Percentiles rank a stretch among this genome's conserved stretches.
Evolutionary conservation across 1,284 basidiomycete genomes (phyloP).

Genomic region (Microbotryum silenes-acaulis): DNA sequence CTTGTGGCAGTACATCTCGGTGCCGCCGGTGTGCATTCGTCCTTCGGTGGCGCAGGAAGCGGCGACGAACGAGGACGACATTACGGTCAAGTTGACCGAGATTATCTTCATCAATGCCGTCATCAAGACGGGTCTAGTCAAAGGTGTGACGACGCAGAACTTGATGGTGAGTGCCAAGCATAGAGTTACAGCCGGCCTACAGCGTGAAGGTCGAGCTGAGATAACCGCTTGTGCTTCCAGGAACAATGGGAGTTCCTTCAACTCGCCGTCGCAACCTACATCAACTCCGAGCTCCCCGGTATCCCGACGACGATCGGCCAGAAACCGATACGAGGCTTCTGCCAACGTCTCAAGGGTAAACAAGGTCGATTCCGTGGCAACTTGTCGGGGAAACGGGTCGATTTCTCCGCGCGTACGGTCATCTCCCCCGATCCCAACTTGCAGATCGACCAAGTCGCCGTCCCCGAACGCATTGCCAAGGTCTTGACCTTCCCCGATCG

Average conservation of each 20-base stretch:
- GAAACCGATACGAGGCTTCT: conserved; percentile 93
- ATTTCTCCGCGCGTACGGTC: conserved; percentile 96
- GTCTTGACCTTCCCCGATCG: conserved; percentile 94
- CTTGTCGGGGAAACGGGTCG: conserved; percentile 96
- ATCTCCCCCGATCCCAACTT: conserved; percentile 98
- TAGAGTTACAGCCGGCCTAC: neutral
- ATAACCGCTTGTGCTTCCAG: conserved; percentile 42
- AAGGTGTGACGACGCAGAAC: conserved; percentile 77
- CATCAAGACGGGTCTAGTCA: conserved; percentile 80
- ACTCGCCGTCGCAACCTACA: conserved; percentile 90
- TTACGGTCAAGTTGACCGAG: conserved; percentile 95
- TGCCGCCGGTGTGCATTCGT: conserved; percentile 94
- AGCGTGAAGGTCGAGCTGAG: neutral
- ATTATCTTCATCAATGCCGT: conserved; percentile 93
- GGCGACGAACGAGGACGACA: conserved; percentile 90
- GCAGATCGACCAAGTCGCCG: conserved; percentile 94
- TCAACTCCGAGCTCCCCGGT: conserved; percentile 96
- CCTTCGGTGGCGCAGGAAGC: conserved; percentile 96
- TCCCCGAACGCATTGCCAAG: conserved; percentile 92
- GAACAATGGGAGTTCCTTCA: conserved; percentile 99
- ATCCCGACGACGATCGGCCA: conserved; percentile 71
- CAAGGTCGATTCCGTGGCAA: conserved; percentile 98
- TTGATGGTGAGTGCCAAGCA: conserved; percentile 60
- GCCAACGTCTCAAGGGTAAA: conserved; percentile 96
- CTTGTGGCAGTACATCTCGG: conserved; percentile 98